Evolutionary conservation across 2,329 filamentous ascomycete genomes (phyloP).

Genomic region (Phialocephala sp.): DNA sequence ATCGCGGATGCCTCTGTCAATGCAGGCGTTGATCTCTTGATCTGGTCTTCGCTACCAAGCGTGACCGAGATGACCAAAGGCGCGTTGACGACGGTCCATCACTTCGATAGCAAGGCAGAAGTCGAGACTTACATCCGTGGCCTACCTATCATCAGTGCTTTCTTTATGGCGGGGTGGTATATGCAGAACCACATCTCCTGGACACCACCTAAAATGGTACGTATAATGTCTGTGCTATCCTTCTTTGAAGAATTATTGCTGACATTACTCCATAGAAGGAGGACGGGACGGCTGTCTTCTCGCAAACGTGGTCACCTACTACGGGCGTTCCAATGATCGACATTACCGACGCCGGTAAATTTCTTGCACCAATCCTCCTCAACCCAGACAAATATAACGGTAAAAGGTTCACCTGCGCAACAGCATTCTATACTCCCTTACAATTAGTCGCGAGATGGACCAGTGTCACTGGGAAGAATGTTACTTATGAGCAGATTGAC

Average conservation of each 20-base stretch:
- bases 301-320: conserved; percentile 28
- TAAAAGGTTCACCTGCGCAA: conserved; percentile 52
- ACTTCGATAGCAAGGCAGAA: conserved; percentile 44
- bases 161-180: conserved; percentile 48
- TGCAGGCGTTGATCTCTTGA: conserved; percentile 47
- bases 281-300: conserved; percentile 32
- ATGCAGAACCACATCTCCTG: conserved; percentile 15
- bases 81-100: conserved; percentile 44
- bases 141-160: conserved; percentile 50
- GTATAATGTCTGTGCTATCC: no score
- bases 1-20: conserved; percentile 49
- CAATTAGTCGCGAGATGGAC: conserved; percentile 43
- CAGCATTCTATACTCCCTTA: conserved; percentile 43
- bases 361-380: conserved; percentile 47
- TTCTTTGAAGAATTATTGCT: no score
- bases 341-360: conserved; percentile 38
- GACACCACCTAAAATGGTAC: background rate
- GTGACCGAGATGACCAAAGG: conserved; percentile 45
- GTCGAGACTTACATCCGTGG: conserved; percentile 45
- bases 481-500: conserved; percentile 46
- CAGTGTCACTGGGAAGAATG: conserved; percentile 44
- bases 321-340: conserved; percentile 40
- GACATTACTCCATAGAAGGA: conserved; percentile 32
- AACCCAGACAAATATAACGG: conserved; percentile 51
- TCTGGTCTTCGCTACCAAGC: conserved; percentile 50